Evolutionary conservation across 2,329 filamentous ascomycete genomes (phyloP), one percentile per base, ranked within the genome.

Genomic region (Monosporascus ibericus): DNA sequence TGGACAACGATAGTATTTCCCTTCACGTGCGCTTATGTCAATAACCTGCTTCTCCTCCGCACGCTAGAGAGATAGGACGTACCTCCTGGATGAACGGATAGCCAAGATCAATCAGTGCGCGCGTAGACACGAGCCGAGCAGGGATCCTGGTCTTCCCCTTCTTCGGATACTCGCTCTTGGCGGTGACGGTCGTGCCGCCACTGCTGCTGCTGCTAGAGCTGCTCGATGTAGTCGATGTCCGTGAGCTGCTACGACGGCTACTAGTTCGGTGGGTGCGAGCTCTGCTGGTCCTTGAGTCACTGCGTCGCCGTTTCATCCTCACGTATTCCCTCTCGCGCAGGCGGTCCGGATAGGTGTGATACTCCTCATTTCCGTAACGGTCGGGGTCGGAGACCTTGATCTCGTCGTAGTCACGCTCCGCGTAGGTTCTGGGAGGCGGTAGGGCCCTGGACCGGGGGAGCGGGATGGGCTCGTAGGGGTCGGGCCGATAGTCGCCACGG

Each of bases 81-180:
- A 92, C 90, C 78, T 96, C 90, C 73, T 95, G 88, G 52, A 89
- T 80, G 62, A 85, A 96, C 0, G 90, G 89, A 69, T 96, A 96
- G 14, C 88, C 87, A 15, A 95, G 76, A 58, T 96, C 89, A 56
- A 88, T 85, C 36, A 96, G 80, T 2, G 90, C 92, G 55, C 86
- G 80, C 66, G 88, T 87, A 58, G 88, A 88, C 15, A 95, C 89
- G 54, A 96, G 76, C 52, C 87, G 82, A 54, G 82, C 84, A 1
- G 92, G 92, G 68, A 96, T 91, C 61, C 88, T 84, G 15, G 92
- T 96, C 78, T 92, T 95, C 62, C 92, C 92, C 68, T 87, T 91
- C 72, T 88, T 88, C 9, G 87, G 87, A 58, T 88, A 90, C 52
- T 85, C 79, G 68, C 74, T 81, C 63, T 74, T 77, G n/a, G 77